A percentile compares a stretch with the other conserved stretches of the same genome.
Conservation (phyloP, 768 basidiomycete species). For the Podaxis pistillaris region DNA sequence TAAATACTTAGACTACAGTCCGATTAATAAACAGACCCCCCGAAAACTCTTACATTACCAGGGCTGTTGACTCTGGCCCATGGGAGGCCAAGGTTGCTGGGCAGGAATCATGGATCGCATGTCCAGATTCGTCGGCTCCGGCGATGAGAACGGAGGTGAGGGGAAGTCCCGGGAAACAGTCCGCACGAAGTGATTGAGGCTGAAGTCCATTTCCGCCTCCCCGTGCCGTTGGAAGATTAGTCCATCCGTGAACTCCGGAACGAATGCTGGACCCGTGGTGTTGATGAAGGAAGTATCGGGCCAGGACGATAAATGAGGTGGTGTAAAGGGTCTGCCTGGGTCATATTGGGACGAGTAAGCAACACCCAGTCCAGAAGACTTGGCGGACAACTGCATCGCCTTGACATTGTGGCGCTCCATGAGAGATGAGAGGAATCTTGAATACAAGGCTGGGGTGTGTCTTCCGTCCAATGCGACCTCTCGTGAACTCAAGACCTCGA, state of each 20-base stretch:
- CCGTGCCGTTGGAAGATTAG: slow-evolving; percentile 21
- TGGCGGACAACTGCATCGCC: neutral
- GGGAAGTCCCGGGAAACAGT: slow-evolving; percentile 30
- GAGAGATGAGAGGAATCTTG: slow-evolving; percentile 51
- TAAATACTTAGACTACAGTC: neutral
- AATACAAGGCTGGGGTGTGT: slow-evolving; percentile 57
- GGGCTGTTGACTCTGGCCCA: neutral
- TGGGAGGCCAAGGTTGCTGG: neutral
- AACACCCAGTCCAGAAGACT: neutral
- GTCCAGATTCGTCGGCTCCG: slow-evolving; percentile 9
- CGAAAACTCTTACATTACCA: neutral
- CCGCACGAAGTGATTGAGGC: slow-evolving; percentile 42
- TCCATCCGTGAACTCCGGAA: slow-evolving; percentile 17
- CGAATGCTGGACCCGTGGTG: neutral
- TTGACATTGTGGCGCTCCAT: slow-evolving; percentile 25
- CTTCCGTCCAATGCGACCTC: slow-evolving; percentile 52
- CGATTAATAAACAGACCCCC: neutral
- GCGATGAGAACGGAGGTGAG: slow-evolving; percentile 18
- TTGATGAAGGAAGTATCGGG: slow-evolving; percentile 34
- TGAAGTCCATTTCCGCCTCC: slow-evolving; percentile 47
- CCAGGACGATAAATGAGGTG: slow-evolving; percentile 38
- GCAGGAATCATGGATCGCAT: slow-evolving; percentile 4
- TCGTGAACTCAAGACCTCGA: slow-evolving; percentile 45
- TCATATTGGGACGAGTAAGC: neutral
- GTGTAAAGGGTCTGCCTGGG: slow-evolving; percentile 24